Evolutionary conservation across 2,329 filamentous ascomycete species (phyloP).

Genomic region (Chaetomiaceae sp.): DNA sequence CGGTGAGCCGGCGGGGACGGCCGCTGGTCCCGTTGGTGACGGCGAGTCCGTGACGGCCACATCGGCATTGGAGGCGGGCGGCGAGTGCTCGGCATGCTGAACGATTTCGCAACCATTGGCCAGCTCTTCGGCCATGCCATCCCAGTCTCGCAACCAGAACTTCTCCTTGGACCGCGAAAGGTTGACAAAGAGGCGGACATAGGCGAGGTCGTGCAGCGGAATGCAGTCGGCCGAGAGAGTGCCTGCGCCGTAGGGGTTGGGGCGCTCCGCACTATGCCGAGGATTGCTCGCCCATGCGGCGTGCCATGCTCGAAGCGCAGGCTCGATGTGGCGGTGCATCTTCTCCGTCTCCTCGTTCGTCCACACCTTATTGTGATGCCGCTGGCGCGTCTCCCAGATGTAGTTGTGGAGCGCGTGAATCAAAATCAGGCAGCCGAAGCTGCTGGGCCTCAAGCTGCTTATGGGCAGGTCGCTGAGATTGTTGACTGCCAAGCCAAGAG

Average conservation of each 20-base stretch:
- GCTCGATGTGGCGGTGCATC: conserved; percentile 93
- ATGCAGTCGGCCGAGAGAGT: conserved; percentile 87
- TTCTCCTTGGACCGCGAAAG: conserved; percentile 87
- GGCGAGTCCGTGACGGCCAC: conserved; percentile 37
- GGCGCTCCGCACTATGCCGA: conserved; percentile 74
- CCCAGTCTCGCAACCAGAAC: conserved; percentile 91
- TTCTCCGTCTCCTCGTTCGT: conserved; percentile 88
- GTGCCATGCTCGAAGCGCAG: conserved; percentile 90
- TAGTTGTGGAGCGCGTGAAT: conserved; percentile 97
- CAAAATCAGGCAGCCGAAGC: conserved; percentile 83
- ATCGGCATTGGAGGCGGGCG: conserved; percentile 45
- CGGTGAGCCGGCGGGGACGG: conserved; percentile 46
- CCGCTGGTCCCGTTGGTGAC: conserved; percentile 42
- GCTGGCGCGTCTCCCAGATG: conserved; percentile 93
- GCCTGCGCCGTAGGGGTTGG: conserved; percentile 74
- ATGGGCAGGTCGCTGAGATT: conserved; percentile 45
- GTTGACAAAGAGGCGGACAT: conserved; percentile 88
- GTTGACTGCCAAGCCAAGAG: conserved; percentile 41
- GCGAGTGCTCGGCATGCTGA: conserved; percentile 62
- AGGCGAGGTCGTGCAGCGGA: conserved; percentile 83
- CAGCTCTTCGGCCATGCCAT: conserved; percentile 82
- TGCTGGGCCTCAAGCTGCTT: conserved; percentile 71
- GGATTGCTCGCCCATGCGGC: conserved; percentile 84
- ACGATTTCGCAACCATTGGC: conserved; percentile 69
- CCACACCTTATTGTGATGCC: conserved; percentile 84